Conservation (phyloP, 2,329 filamentous ascomycete species). For the Alternaria longipes region DNA sequence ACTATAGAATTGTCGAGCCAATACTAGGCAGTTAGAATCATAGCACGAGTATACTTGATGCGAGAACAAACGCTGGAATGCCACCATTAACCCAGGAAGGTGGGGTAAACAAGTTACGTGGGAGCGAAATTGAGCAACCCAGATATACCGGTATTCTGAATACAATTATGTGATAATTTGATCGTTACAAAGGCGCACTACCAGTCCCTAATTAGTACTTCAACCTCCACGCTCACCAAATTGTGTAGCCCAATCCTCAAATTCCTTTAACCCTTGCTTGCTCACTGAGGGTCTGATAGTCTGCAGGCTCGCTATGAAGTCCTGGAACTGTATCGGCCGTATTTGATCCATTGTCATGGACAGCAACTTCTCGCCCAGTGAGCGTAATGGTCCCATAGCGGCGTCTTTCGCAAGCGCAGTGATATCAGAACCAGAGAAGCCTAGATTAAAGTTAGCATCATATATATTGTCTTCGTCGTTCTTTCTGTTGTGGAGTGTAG, state of each 20-base stretch:
- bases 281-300: slow-evolving; percentile 93
- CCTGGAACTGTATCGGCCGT: slow-evolving; percentile 79
- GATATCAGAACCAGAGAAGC: slow-evolving; percentile 97
- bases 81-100: slow-evolving; percentile 16
- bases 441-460: slow-evolving; percentile 57
- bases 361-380: slow-evolving; percentile 86
- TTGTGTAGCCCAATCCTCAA: slow-evolving; percentile 92
- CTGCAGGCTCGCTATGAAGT: slow-evolving; percentile 83
- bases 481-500: neutral
- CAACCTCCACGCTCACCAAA: slow-evolving; percentile 91
- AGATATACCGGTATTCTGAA: too few species aligned
- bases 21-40: too few species aligned
- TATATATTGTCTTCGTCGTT: neutral
- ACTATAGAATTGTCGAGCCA: too few species aligned
- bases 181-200: neutral
- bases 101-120: slow-evolving; percentile 1
- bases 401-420: slow-evolving; percentile 97
- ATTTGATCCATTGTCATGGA: slow-evolving; percentile 96
- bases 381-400: slow-evolving; percentile 93
- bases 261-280: slow-evolving; percentile 82
- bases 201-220: slow-evolving; percentile 5
- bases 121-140: neutral
- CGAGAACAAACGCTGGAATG: too few species aligned
- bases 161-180: neutral
- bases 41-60: too few species aligned